phyloP scores from a whole-genome alignment of 768 basidiomycete genomes.

The Cystobasidiopsis lactophilus region DNA sequence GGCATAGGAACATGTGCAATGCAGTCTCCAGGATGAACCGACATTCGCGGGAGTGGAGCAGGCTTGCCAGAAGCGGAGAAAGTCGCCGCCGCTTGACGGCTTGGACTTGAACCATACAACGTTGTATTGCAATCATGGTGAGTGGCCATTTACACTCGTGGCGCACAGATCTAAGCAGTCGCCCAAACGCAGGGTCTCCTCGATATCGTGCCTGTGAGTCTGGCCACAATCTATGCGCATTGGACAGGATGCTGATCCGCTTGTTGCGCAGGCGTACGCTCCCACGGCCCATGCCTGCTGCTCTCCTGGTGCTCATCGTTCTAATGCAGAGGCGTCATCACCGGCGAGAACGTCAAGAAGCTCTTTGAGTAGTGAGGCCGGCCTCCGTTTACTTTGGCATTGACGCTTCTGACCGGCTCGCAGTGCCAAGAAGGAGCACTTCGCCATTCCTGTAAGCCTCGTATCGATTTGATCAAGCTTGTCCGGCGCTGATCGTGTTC shows the following conservation, averaged over 20 bases:
- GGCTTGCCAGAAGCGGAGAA: too few relatives aligned
- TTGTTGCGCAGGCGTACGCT: background rate
- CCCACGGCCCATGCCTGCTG: background rate
- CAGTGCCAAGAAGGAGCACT: slow-evolving; percentile 18
- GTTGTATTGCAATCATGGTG: too few relatives aligned
- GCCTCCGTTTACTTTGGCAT: slow-evolving; percentile 34
- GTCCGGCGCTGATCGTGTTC: background rate
- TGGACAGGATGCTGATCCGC: background rate
- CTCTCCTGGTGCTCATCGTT: background rate
- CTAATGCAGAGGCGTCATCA: slow-evolving; percentile 46
- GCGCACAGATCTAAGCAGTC: too few relatives aligned
- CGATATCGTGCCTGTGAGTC: slow-evolving; percentile 58
- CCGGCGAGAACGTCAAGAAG: slow-evolving; percentile 83
- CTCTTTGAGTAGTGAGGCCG: slow-evolving; percentile 72
- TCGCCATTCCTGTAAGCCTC: slow-evolving; percentile 28
- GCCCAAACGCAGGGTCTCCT: slow-evolving; percentile 57
- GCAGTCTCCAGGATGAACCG: too few relatives aligned
- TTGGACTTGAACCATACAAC: too few relatives aligned
- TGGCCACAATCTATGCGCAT: too few relatives aligned
- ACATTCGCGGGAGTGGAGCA: too few relatives aligned
- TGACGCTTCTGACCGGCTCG: slow-evolving; percentile 3
- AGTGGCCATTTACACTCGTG: too few relatives aligned
- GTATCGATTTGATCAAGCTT: background rate
- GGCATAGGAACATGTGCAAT: too few relatives aligned
- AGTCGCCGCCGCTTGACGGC: too few relatives aligned